Base-by-base conservation (phyloP, 208 protist species). In the Polymyxa betae region DNA sequence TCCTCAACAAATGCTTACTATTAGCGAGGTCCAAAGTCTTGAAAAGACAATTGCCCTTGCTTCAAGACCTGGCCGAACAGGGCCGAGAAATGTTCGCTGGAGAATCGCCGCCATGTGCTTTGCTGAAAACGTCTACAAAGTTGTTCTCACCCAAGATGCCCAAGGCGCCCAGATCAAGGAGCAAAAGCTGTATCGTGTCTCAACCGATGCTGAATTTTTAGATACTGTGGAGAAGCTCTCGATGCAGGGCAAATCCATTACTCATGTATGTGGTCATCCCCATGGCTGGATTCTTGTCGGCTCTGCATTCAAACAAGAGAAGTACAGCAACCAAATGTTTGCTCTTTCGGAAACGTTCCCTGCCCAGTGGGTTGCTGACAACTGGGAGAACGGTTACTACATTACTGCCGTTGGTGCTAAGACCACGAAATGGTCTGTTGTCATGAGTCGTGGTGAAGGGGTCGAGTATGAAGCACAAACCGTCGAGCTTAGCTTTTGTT, bases 291-390 rank as follows among this genome's bases (percentile, higher is more conserved):
- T 89, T 32, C 29, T 54, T 16, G 0, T 0, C 87, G 87, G 87
- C 5, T n/a, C 87, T 12, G n/a, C 5, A n/a, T 54, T 60, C 45
- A 38, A 40, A 35, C 88, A 49, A 0, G 45, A 89, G 43, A 16
- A 38, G 0, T 89, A 89, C 45, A 29, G 60, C 38, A 89, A 89
- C n/a, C 88, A 89, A 45, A 68, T 60, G 88, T 89, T 68, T 52
- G 43, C 45, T 38, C 45, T 89, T 0, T 89, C 88, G 38, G 43
- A 60, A 24, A 89, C 49, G 88, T 68, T 89, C 88, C 88, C 88
- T 35, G n/a, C 49, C 38, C 43, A 89, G 16, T 89, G 88, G 88
- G 49, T 89, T 45, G 49, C 43, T 45, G 45, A 89, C 0, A 89
- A 89, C 32, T 89, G 88, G 88, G 45, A 89, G 5, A 89, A 89